Percentiles rank a stretch among this genome's conserved stretches.
phyloP scores from a whole-genome alignment of 2,329 filamentous ascomycete species.

The Ambrosiella cleistominuta region DNA sequence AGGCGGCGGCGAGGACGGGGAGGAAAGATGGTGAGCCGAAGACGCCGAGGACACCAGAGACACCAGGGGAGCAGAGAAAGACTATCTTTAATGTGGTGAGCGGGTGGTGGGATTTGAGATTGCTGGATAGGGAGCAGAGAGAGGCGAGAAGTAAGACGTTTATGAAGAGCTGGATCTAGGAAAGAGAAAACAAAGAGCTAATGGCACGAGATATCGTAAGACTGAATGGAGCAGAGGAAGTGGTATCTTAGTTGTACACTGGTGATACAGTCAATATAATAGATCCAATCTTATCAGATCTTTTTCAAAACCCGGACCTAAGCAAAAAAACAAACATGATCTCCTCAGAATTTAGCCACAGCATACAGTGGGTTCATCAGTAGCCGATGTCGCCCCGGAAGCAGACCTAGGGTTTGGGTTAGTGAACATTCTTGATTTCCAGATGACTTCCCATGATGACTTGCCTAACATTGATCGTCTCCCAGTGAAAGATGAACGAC shows the following conservation, averaged over 20 bases:
- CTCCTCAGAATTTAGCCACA: slow-evolving; percentile 20
- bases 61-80: slow-evolving; percentile 22
- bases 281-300: not conserved
- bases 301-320: not conserved
- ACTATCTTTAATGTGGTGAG: slow-evolving; percentile 32
- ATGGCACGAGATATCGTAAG: not conserved
- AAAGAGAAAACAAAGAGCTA: not conserved
- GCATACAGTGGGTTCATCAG: slow-evolving; percentile 24
- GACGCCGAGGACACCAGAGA: slow-evolving; percentile 13
- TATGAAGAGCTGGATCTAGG: slow-evolving; percentile 12
- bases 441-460: slow-evolving; percentile 8
- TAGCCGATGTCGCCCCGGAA: slow-evolving; percentile 18
- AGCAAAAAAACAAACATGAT: not conserved
- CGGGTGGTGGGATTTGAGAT: slow-evolving; percentile 37
- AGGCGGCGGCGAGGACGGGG: slow-evolving; percentile 6
- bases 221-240: no score
- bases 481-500: slow-evolving; percentile 58
- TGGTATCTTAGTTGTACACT: no score
- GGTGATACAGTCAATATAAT: no score
- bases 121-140: slow-evolving; percentile 22
- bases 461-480: slow-evolving; percentile 25
- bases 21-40: not conserved
- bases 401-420: not conserved
- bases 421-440: no score
- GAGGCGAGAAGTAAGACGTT: slow-evolving; percentile 6